phyloP scores from a whole-genome alignment of 768 basidiomycete genomes.

The Termitomyces sp. region DNA sequence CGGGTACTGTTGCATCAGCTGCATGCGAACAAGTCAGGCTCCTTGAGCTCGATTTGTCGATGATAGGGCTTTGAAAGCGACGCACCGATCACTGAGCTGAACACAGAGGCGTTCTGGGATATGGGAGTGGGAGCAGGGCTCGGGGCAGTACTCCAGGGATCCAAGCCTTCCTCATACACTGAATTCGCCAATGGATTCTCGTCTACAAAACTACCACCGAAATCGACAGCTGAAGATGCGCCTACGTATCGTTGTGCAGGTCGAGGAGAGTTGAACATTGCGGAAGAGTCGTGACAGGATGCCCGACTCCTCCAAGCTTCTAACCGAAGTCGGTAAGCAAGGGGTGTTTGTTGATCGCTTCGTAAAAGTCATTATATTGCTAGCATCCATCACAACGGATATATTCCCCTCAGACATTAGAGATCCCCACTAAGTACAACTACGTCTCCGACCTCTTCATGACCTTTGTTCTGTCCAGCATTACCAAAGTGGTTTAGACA shows the following conservation, averaged over 20 bases:
- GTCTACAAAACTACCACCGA: conserved; percentile 71
- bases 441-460: conserved; percentile 1
- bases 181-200: conserved; percentile 72
- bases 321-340: conserved; percentile 2
- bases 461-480: neutral
- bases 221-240: conserved; percentile 43
- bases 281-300: neutral
- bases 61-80: neutral
- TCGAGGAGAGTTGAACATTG: conserved; percentile 84
- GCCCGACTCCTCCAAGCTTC: neutral
- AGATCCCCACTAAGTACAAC: conserved; percentile 9
- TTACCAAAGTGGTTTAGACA: conserved; percentile 15
- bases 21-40: conserved; percentile 7
- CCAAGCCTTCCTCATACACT: conserved; percentile 74
- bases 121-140: conserved; percentile 64
- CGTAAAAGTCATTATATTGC: neutral
- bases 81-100: conserved; percentile 68
- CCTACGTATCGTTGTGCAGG: conserved; percentile 63
- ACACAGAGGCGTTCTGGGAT: conserved; percentile 46
- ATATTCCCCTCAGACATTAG: conserved; percentile 1
- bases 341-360: conserved; percentile 3
- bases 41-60: neutral
- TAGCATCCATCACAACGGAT: neutral
- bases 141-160: conserved; percentile 76
- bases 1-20: conserved; percentile 80